phyloP scores from a whole-genome alignment of 345 rosid species.

The Gossypium herbaceum region DNA sequence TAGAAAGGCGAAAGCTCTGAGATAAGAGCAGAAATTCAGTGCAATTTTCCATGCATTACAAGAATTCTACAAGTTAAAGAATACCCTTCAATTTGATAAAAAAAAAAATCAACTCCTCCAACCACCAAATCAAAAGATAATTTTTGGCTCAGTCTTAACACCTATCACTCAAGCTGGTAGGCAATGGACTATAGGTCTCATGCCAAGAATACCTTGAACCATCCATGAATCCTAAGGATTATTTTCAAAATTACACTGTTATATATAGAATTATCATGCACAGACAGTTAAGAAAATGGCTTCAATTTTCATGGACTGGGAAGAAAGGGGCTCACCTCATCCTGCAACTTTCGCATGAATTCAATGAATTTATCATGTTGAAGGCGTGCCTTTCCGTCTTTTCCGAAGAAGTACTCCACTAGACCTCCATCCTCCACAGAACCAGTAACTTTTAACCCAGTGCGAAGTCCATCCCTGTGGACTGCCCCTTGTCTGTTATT shows the following conservation, averaged over 20 bases:
- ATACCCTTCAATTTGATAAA: background rate
- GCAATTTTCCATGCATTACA: background rate
- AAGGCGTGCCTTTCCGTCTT: slow-evolving; percentile 65
- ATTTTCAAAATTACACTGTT: background rate
- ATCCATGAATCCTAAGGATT: background rate
- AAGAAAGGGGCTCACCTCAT: slow-evolving; percentile 51
- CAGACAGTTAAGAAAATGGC: background rate
- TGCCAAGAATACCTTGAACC: background rate
- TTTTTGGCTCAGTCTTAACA: background rate
- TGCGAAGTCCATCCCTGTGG: slow-evolving; percentile 66
- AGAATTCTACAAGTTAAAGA: background rate
- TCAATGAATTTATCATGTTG: slow-evolving; percentile 66
- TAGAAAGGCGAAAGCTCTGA: background rate
- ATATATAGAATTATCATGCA: background rate
- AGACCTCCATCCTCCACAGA: slow-evolving; percentile 83
- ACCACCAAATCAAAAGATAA: background rate
- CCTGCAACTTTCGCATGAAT: slow-evolving; percentile 65
- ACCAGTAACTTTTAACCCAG: slow-evolving; percentile 57
- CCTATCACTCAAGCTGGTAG: background rate
- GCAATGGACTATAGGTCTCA: background rate
- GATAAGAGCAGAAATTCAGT: background rate
- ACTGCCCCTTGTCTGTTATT: slow-evolving; percentile 75
- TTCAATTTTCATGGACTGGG: background rate
- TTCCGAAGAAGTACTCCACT: slow-evolving; percentile 77
- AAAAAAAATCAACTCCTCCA: background rate